A percentile compares a stretch with the other conserved stretches of the same genome.
Evolutionary conservation across 2,329 filamentous ascomycete species (phyloP).

Genomic region (Fusarium sp.): DNA sequence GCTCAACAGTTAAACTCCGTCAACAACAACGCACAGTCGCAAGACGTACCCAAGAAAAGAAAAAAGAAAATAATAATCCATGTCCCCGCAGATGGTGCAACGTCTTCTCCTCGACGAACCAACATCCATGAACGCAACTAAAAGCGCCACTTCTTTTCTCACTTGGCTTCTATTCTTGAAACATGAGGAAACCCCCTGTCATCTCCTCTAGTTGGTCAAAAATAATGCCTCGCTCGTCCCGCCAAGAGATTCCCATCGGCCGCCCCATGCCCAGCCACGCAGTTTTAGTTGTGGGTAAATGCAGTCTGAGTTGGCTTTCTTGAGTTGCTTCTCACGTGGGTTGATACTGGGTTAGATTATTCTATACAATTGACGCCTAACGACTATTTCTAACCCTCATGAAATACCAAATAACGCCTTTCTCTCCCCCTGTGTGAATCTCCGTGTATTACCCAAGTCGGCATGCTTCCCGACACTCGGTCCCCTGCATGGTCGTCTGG

Average conservation of each 20-base stretch:
- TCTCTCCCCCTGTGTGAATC: neutral
- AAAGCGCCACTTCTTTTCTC: neutral
- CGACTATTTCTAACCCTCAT: neutral
- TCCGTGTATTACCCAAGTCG: neutral
- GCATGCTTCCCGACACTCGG: neutral
- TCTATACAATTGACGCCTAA: neutral
- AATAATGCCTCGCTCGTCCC: neutral
- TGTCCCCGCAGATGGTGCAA: neutral
- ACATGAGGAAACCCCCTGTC: neutral
- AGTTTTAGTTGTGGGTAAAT: neutral
- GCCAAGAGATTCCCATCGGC: neutral
- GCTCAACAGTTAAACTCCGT: neutral
- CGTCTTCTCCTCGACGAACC: neutral
- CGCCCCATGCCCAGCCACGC: neutral
- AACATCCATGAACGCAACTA: neutral
- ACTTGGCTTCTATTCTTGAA: conserved; percentile 1
- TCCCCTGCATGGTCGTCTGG: neutral
- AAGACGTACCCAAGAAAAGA: neutral
- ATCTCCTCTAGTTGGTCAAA: neutral
- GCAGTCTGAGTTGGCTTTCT: neutral
- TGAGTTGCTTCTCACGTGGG: neutral
- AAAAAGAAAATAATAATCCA: neutral
- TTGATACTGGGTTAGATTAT: neutral
- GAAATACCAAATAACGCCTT: neutral
- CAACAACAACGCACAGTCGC: neutral